A percentile compares a stretch with the other conserved stretches of the same genome.
phyloP scores from a whole-genome alignment of 192 early-diverging fungal genomes.

The Backusella luteola region DNA sequence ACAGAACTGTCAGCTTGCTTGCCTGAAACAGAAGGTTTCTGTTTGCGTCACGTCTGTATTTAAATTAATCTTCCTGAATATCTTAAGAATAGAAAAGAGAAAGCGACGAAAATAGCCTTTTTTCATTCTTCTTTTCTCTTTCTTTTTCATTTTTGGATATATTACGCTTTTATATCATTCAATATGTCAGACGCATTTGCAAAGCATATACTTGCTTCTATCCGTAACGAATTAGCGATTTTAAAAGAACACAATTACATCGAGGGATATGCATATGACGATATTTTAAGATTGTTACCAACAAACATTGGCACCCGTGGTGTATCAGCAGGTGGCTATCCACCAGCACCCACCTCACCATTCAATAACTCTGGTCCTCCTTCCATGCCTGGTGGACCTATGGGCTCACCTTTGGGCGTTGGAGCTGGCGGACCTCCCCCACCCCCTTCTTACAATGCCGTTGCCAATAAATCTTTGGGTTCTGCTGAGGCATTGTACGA shows the following conservation, averaged over 20 bases:
- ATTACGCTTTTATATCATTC: neutral
- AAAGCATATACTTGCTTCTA: conserved; percentile 23
- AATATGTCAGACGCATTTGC: conserved; percentile 9
- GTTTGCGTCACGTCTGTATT: conserved; percentile 8
- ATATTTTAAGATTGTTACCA: conserved; percentile 24
- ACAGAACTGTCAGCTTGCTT: neutral
- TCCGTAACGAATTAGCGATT: conserved; percentile 24
- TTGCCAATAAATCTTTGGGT: neutral
- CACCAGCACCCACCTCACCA: neutral
- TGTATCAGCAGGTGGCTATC: conserved; percentile 6
- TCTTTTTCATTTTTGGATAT: neutral
- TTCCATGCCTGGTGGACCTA: neutral
- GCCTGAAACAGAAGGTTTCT: conserved; percentile 4
- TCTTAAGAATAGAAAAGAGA: neutral
- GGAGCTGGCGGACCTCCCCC: conserved; percentile 17
- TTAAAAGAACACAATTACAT: conserved; percentile 27
- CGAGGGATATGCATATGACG: conserved; percentile 20
- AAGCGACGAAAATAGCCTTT: neutral
- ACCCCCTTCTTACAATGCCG: conserved; percentile 7
- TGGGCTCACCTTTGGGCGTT: neutral
- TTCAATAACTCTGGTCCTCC: neutral
- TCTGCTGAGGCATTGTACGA: conserved; percentile 62
- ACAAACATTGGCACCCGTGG: neutral
- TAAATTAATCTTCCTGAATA: neutral
- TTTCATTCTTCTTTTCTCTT: neutral